Percentiles rank a stretch among this genome's conserved stretches.
phyloP scores from a whole-genome alignment of 2,329 filamentous ascomycete species.

The Fusarium sp. region DNA sequence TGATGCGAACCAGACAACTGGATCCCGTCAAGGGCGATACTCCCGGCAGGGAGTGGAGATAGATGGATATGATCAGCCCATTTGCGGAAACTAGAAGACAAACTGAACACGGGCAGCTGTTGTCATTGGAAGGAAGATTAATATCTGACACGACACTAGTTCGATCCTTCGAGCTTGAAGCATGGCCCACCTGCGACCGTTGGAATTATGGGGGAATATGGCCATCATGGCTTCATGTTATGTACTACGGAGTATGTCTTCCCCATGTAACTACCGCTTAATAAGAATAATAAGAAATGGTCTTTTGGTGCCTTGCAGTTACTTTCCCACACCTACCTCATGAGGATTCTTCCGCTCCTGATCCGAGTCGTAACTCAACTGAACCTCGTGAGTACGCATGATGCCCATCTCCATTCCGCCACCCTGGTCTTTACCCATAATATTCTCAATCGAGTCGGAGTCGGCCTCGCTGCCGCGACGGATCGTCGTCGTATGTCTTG shows the following conservation, averaged over 20 bases:
- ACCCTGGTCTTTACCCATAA: conserved; percentile 8
- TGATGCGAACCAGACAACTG: neutral
- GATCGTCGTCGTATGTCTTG: neutral
- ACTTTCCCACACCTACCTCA: neutral
- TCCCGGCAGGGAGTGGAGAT: neutral
- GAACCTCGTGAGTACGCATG: conserved; percentile 21
- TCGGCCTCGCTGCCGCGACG: neutral
- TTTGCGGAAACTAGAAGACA: no score
- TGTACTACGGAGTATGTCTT: neutral
- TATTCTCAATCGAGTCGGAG: conserved; percentile 27
- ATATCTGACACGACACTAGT: no score
- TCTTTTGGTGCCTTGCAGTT: no score
- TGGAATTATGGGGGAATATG: no score
- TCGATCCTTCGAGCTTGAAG: no score
- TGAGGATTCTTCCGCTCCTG: neutral
- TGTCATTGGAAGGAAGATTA: neutral
- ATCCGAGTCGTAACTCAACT: conserved; percentile 14
- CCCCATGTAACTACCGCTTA: neutral
- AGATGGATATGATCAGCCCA: neutral
- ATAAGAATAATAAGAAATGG: neutral
- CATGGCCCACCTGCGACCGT: no score
- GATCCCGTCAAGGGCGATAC: neutral
- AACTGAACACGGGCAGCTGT: no score
- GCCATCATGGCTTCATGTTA: no score
- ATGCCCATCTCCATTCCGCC: conserved; percentile 17